These are phyloP conservation scores for Roridomyces roridus DNA, from an alignment of 768 basidiomycete species.

Conservation along the genomic window DNA sequence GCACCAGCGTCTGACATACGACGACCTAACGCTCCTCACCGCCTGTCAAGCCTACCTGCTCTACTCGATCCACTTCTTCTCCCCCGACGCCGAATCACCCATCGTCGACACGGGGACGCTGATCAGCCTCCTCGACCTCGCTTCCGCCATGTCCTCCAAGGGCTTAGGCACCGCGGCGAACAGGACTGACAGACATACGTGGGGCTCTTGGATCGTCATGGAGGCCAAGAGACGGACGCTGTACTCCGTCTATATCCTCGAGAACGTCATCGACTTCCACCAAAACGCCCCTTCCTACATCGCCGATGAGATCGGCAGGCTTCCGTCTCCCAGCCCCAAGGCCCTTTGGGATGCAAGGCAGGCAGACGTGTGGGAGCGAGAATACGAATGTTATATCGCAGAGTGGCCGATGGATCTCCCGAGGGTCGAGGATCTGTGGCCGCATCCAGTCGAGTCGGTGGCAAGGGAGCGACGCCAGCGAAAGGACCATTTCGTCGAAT, in stretches of 20 bases:
- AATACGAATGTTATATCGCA: background rate
- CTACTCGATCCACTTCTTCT: conserved; percentile 16
- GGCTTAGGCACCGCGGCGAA: background rate
- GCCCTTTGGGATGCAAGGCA: conserved; percentile 10
- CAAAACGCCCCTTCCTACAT: conserved; percentile 9
- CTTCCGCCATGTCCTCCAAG: conserved; percentile 7
- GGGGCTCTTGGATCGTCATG: conserved; percentile 14
- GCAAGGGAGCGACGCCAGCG: background rate
- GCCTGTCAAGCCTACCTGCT: conserved; percentile 22
- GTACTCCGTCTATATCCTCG: conserved; percentile 16
- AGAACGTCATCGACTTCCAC: conserved; percentile 7
- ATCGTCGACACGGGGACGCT: conserved; percentile 10
- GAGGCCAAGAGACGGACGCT: conserved; percentile 20
- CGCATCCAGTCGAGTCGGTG: background rate
- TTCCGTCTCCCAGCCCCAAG: conserved; percentile 1
- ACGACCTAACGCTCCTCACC: conserved; percentile 10
- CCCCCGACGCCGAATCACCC: background rate
- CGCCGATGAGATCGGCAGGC: conserved; percentile 13
- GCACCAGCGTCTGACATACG: conserved; percentile 9
- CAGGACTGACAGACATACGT: background rate
- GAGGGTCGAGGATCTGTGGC: conserved; percentile 14
- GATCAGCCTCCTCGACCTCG: conserved; percentile 20
- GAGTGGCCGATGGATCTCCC: conserved; percentile 10
- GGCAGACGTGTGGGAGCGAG: conserved; percentile 3
- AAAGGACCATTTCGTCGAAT: conserved; percentile 10